Conservation (phyloP, 1,139 yeast genomes). For the Nakaseomyces glabratus region DNA sequence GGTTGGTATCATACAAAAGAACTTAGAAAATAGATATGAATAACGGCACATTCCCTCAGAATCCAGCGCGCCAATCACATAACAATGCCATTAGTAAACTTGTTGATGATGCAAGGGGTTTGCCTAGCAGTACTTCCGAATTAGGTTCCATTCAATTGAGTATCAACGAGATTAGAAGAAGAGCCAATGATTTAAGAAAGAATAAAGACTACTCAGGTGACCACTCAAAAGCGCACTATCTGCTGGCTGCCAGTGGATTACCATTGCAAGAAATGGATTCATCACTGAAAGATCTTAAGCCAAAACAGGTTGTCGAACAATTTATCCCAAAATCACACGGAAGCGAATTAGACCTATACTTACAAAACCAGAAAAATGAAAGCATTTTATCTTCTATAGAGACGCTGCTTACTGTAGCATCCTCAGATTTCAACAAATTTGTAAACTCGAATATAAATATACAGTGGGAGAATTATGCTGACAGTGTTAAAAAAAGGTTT, state of each 20-base stretch:
- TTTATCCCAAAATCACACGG: conserved; percentile 11
- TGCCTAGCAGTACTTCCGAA: conserved; percentile 29
- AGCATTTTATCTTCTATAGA: conserved; percentile 78
- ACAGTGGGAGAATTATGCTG: conserved; percentile 78
- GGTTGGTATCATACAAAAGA: no score
- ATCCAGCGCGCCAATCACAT: neutral
- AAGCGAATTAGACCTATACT: conserved; percentile 45
- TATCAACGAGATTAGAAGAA: conserved; percentile 64
- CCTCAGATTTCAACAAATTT: conserved; percentile 73
- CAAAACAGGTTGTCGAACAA: conserved; percentile 17
- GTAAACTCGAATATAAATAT: conserved; percentile 63
- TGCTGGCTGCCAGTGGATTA: conserved; percentile 82
- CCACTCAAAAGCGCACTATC: conserved; percentile 81
- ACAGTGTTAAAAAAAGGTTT: conserved; percentile 59
- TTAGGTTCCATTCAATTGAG: conserved; percentile 37
- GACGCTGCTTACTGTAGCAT: conserved; percentile 63
- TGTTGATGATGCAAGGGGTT: conserved; percentile 11
- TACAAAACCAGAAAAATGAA: conserved; percentile 69
- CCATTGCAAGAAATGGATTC: conserved; percentile 79
- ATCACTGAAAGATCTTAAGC: conserved; percentile 41
- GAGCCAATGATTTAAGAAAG: conserved; percentile 52
- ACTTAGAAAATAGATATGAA: no score
- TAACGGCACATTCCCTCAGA: neutral
- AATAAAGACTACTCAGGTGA: conserved; percentile 35
- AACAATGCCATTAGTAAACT: neutral